Base-by-base conservation (phyloP, 495 filamentous ascomycete genomes). In the Pyronema domesticum region DNA sequence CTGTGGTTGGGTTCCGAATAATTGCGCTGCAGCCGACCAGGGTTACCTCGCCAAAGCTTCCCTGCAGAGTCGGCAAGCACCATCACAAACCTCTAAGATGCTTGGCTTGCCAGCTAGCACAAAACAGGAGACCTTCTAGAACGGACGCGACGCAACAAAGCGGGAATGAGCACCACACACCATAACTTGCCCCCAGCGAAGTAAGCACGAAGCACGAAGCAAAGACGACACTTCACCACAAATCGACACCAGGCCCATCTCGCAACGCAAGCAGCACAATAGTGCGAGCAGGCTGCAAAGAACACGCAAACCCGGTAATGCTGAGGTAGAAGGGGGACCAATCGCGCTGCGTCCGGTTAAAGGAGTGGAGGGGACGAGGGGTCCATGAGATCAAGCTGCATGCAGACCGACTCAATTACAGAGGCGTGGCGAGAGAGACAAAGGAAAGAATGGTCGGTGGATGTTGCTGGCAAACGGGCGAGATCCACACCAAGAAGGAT, bases 41-140 rank as follows among this genome's bases (percentile, higher is more conserved):
- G 62, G 60, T 59, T 61, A 52, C 55, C 60, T 59, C 52, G 60
- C 15, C 37, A 50, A 51, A 51, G 53, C 59, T 42, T 59, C 59
- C 61, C 60, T 39, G 30, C 53, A 17, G 57, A 55, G 62, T 63
- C 61, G 59, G 61, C 60, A 62, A 54, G 59, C 58, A 61, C 60
- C 54, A 62, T 37, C 51, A 37, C 60, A 62, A 57, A 55, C 48
- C 54, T 46, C 59, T 55, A 46, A 44, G 46, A 46, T 56, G 56
- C 53, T 37, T 63, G 55, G 43, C 44, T 53, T 17, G 11, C 11
- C 47, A 11, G 3, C 47, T 50, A 50, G 47, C 11, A 10, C 51
- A 34, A 23, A 63, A 62, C 37, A 57, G 59, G 60, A 63, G 58
- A 52, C 43, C 52, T 63, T 63, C 60, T 56, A 59, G 60, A 63